These are phyloP conservation scores for Globisporangium radiosum DNA, from an alignment of 352 stramenopile species.

Conservation along the genomic window DNA sequence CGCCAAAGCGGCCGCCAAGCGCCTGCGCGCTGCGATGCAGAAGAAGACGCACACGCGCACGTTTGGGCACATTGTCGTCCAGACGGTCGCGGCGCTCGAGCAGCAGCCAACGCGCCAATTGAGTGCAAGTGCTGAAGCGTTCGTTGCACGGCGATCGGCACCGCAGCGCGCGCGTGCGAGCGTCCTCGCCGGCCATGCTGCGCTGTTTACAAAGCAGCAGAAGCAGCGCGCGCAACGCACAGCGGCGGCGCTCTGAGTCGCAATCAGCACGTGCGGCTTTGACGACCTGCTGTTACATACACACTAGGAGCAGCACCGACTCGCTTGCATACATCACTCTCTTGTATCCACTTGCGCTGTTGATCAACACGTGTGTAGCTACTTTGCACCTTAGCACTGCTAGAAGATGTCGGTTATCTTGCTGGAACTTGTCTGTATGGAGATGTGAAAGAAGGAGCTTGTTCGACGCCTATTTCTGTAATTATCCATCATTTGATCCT, in stretches of 20 bases:
- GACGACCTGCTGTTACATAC: too few species aligned
- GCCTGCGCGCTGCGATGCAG: constrained; percentile 14
- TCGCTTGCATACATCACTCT: too few species aligned
- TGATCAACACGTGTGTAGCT: too few species aligned
- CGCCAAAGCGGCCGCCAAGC: constrained; percentile 18
- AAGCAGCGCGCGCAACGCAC: constrained; percentile 21
- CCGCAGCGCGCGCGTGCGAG: constrained; percentile 57
- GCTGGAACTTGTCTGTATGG: too few species aligned
- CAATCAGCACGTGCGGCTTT: too few species aligned
- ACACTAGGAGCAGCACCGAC: too few species aligned
- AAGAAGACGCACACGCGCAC: constrained; percentile 68
- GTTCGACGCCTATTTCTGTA: too few species aligned
- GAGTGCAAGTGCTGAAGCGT: constrained; percentile 34
- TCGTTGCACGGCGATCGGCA: constrained; percentile 43
- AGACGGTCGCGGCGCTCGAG: constrained; percentile 50
- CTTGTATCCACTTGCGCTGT: too few species aligned
- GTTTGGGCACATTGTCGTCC: constrained; percentile 70
- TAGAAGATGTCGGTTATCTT: too few species aligned
- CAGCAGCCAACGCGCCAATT: constrained; percentile 36
- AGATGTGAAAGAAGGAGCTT: too few species aligned
- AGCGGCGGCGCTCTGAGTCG: neutral
- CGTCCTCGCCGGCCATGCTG: constrained; percentile 56
- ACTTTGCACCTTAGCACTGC: too few species aligned
- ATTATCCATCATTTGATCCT: too few species aligned
- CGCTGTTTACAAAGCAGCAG: constrained; percentile 74